Evolutionary conservation across 2,329 filamentous ascomycete species (phyloP).

Genomic region (Didymella arachidicola): DNA sequence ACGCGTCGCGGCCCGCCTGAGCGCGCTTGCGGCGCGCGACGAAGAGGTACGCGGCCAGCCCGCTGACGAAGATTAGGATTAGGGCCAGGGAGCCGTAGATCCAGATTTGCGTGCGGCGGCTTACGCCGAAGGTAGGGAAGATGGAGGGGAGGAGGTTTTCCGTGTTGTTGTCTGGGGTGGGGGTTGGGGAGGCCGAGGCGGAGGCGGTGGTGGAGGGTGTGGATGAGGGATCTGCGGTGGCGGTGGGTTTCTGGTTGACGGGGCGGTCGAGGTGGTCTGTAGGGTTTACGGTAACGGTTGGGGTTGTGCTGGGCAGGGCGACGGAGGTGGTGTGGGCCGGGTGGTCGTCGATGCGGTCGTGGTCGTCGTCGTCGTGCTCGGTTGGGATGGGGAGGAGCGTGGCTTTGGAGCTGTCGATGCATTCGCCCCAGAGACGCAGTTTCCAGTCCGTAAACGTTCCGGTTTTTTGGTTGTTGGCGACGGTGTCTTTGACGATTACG

Average conservation of each 20-base stretch:
- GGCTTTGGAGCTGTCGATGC: conserved; percentile 77
- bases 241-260: conserved; percentile 65
- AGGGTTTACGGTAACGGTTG: conserved; percentile 55
- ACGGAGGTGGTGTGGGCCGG: conserved; percentile 68
- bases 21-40: conserved; percentile 79
- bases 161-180: conserved; percentile 54
- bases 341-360: conserved; percentile 67
- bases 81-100: conserved; percentile 88
- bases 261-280: conserved; percentile 61
- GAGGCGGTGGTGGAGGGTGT: conserved; percentile 23
- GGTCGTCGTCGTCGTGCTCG: conserved; percentile 83
- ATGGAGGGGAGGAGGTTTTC: conserved; percentile 77
- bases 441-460: conserved; percentile 92
- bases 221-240: conserved; percentile 31
- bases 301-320: conserved; percentile 56
- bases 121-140: conserved; percentile 89
- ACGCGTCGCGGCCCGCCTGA: conserved; percentile 79
- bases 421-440: conserved; percentile 92
- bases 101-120: conserved; percentile 88
- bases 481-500: conserved; percentile 84
- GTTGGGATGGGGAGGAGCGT: conserved; percentile 80
- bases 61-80: conserved; percentile 83
- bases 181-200: conserved; percentile 27
- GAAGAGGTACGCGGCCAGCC: conserved; percentile 82
- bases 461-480: conserved; percentile 72